Evolutionary conservation across 805 yeast genomes (phyloP), one percentile per base, ranked within the genome.

Genomic region (Schwanniomyces polymorphus): DNA sequence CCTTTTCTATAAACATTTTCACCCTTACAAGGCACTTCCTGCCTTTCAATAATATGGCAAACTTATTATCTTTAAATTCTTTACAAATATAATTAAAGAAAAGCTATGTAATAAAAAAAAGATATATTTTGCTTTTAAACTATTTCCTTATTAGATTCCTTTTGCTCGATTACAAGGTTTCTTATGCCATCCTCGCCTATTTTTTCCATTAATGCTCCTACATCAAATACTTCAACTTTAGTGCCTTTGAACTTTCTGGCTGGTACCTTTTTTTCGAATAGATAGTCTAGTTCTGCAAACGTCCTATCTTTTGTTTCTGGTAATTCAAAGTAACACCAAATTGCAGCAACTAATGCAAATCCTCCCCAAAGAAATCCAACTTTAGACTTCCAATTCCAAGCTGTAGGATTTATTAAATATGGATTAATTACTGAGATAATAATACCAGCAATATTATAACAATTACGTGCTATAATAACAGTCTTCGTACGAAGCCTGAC

Each of bases 331-430:
- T n/a, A n/a, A n/a, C n/a, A n/a, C n/a, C 60, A 58, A 27, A 57
- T 45, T n/a, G 50, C 47, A 17, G 56, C 46, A 12, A 55, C 54
- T 2, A 56, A 45, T 7, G 61, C 59, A 44, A 54, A 48, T 0
- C 72, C 81, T 38, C 72, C 75, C 71, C 78, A 70, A 47, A 78
- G 65, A 54, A 74, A 76, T 2, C 75, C 81, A 28, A 79, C 72
- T 55, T 77, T 77, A n/a, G 77, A 79, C 28, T 75, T 72, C 73
- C 74, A 63, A 52, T 79, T 69, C 50, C 76, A 78, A 31, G 67
- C 65, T 14, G 60, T 60, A 1, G 80, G 75, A 52, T 78, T 80
- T 53, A 79, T 63, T 75, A 79, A 68, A 54, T 76, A 77, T n/a
- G 84, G 84, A 39, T 51, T 57, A 41, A 74, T 63, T 42, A 78